A percentile compares a stretch with the other conserved stretches of the same genome.
Conservation (phyloP, 2,329 filamentous ascomycete species). For the Plenodomus tracheiphilus region DNA sequence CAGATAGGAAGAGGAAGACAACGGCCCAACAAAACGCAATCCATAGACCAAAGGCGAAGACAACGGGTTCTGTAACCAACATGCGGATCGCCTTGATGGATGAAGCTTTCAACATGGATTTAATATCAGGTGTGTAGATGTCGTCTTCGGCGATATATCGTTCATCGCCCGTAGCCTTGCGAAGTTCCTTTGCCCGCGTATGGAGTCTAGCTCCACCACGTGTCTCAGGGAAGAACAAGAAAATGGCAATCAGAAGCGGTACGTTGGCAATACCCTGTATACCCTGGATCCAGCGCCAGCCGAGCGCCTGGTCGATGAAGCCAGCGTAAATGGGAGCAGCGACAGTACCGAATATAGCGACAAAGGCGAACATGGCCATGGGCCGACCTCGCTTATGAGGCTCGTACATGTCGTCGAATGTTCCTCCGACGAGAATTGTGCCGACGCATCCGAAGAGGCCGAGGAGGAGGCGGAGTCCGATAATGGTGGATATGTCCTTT, state of each 20-base stretch:
- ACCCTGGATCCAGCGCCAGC: slow-evolving; percentile 59
- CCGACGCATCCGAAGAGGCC: slow-evolving; percentile 34
- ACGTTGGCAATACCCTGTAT: slow-evolving; percentile 58
- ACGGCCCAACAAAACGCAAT: slow-evolving; percentile 59
- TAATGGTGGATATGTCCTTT: slow-evolving; percentile 27
- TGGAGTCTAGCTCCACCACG: slow-evolving; percentile 53
- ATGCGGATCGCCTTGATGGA: slow-evolving; percentile 58
- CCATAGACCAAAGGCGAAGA: slow-evolving; percentile 57
- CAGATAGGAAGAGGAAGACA: slow-evolving; percentile 57
- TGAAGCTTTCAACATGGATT: slow-evolving; percentile 52
- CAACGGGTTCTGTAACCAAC: slow-evolving; percentile 54
- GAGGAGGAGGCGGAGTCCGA: slow-evolving; percentile 30
- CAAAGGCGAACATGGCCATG: slow-evolving; percentile 35
- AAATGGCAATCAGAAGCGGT: slow-evolving; percentile 51
- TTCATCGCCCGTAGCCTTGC: slow-evolving; percentile 53
- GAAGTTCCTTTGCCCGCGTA: slow-evolving; percentile 54
- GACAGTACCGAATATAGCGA: slow-evolving; percentile 51
- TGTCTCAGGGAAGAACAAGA: slow-evolving; percentile 49
- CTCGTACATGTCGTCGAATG: slow-evolving; percentile 35
- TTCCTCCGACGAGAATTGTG: slow-evolving; percentile 31
- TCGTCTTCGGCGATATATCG: slow-evolving; percentile 57
- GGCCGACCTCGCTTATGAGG: slow-evolving; percentile 30
- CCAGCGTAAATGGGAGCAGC: slow-evolving; percentile 58
- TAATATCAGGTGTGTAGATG: slow-evolving; percentile 54
- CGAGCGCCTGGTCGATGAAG: slow-evolving; percentile 57